Evolutionary conservation across 202 grass and related monocot species (phyloP), one percentile per base, ranked within the genome.

Genomic region (Dendrocalamus latiflorus): DNA sequence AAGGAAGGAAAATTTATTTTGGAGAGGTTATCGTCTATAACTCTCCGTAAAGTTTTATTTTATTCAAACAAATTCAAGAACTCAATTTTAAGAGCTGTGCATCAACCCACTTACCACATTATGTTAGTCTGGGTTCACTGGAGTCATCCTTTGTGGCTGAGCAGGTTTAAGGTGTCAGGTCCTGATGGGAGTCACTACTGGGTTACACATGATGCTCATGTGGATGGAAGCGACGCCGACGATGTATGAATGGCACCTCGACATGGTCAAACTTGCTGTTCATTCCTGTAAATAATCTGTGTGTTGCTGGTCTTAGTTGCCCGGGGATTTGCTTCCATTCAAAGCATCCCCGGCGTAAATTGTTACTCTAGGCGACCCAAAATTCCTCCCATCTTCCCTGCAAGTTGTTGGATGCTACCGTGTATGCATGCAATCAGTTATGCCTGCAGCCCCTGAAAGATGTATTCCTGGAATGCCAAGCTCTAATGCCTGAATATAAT

Each of bases 1-100:
- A 99, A 99, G 75, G 96, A 99, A 94, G 93, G 96, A 21, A 99
- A 99, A 81, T 90, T 92, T 65, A 91, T 99, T 78, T 84, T 99
- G 56, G 96, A 96, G 86, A 99, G 96, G 96, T 99, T 55, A 70
- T 62, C 38, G 7, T 67, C 44, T 54, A 54, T 67, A 76, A 36
- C 62, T 78, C 43, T 81, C 20, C 38, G 20, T 65, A 26, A 45
- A 15, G 4, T 4, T 75, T 79, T 41, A 20, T 48, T 86, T 55
- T 68, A 45, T 75, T 75, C 18, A 76, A 76, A 58, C 12, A 72
- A 72, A 76, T 50, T 49, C 8, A 51, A 57, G 3, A 37, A 65
- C 55, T 72, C 1, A 9, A 28, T 37, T 53, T n/a, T 18, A 21
- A 75, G n/a, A 64, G 55, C 30, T 50, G 22, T 65, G 10, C 57